These are phyloP conservation scores for Ascochyta rabiei DNA, from an alignment of 2,329 filamentous ascomycete species.

Conservation along the genomic window DNA sequence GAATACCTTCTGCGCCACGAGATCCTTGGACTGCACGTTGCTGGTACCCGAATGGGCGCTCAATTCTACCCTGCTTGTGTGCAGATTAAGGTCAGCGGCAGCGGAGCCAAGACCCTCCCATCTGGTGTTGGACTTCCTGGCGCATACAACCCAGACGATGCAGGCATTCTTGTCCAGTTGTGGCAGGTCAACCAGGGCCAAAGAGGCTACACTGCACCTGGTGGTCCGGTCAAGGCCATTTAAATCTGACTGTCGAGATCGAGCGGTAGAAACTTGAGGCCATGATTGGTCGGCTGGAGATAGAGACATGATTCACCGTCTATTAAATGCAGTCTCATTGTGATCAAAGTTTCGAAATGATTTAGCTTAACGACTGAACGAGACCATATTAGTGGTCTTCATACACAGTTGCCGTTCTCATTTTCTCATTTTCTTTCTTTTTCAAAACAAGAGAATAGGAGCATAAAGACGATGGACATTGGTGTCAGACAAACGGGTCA, in stretches of 20 bases:
- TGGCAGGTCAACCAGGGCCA: conserved; percentile 23
- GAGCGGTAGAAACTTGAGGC: too few relatives aligned
- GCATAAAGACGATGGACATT: too few relatives aligned
- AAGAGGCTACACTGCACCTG: conserved; percentile 24
- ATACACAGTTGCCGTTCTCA: too few relatives aligned
- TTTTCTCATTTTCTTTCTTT: too few relatives aligned
- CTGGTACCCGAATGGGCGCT: conserved; percentile 23
- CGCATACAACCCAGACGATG: conserved; percentile 30
- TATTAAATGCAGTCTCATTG: too few relatives aligned
- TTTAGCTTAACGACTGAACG: too few relatives aligned
- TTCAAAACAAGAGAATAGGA: too few relatives aligned
- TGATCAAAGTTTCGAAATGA: too few relatives aligned
- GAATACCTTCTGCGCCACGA: conserved; percentile 35
- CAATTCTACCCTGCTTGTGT: conserved; percentile 29
- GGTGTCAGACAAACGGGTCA: too few relatives aligned
- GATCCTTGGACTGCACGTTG: conserved; percentile 27
- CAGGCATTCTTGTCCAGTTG: conserved; percentile 24
- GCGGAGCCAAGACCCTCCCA: conserved; percentile 14
- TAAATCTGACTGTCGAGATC: neutral
- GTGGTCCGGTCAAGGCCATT: conserved; percentile 23
- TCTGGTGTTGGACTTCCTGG: conserved; percentile 28
- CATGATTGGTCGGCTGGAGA: too few relatives aligned
- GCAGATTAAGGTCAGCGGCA: conserved; percentile 22
- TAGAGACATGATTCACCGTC: too few relatives aligned
- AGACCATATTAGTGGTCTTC: too few relatives aligned